These are phyloP conservation scores for Alternaria angustiovoidea DNA, from an alignment of 2,329 filamentous ascomycete species.

Conservation along the genomic window DNA sequence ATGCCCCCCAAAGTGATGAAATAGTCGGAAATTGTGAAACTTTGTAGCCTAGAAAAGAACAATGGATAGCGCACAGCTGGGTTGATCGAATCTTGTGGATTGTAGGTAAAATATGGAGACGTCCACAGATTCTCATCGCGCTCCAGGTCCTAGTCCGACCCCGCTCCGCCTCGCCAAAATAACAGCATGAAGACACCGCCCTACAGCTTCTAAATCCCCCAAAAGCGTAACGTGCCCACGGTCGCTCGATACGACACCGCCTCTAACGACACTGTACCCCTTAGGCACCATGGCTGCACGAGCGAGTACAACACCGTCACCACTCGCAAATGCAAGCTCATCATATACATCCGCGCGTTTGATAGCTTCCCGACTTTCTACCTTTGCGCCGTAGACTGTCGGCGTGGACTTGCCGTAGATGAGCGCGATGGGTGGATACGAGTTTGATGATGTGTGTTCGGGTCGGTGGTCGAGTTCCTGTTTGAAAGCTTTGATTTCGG, in stretches of 20 bases:
- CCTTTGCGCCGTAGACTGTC: conserved; percentile 82
- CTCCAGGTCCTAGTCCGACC: conserved; percentile 67
- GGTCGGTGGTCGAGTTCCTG: conserved; percentile 71
- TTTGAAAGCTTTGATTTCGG: conserved; percentile 77
- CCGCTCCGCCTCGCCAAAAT: conserved; percentile 73
- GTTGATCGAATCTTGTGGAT: background rate
- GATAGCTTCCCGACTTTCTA: conserved; percentile 76
- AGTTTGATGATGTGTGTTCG: conserved; percentile 68
- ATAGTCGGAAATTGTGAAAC: background rate
- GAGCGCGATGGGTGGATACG: conserved; percentile 81
- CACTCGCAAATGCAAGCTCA: conserved; percentile 83
- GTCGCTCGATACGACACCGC: conserved; percentile 80
- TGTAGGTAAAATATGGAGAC: background rate
- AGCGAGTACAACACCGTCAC: conserved; percentile 89
- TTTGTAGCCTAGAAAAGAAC: background rate
- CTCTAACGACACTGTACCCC: conserved; percentile 77
- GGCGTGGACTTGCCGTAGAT: conserved; percentile 89
- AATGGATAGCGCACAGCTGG: background rate
- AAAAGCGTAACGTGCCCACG: conserved; percentile 87
- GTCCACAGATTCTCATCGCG: conserved; percentile 57
- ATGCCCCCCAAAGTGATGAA: background rate
- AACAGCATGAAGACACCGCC: conserved; percentile 74
- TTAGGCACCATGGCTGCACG: conserved; percentile 83
- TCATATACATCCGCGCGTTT: conserved; percentile 81
- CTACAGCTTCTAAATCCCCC: conserved; percentile 83